phyloP scores from a whole-genome alignment of 768 basidiomycete genomes.

The Saitozyma sp. region DNA sequence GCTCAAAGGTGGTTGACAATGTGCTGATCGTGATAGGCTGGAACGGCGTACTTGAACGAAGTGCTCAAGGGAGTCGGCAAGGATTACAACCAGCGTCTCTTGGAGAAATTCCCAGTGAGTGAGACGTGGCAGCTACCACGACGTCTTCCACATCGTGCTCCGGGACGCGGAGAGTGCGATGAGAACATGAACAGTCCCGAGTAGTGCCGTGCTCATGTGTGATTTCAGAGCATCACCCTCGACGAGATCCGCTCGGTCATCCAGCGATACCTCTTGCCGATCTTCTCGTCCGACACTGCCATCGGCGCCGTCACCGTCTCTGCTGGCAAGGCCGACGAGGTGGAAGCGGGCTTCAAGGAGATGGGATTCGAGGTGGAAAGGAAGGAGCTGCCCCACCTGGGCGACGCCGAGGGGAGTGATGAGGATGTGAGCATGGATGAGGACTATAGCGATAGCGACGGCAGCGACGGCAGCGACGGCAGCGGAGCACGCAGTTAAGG shows the following conservation, averaged over 20 bases:
- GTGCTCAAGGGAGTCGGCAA: slow-evolving; percentile 80
- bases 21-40: slow-evolving; percentile 59
- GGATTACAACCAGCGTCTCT: slow-evolving; percentile 69
- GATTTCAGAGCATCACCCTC: slow-evolving; percentile 65
- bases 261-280: slow-evolving; percentile 72
- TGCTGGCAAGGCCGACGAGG: slow-evolving; percentile 73
- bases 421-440: slow-evolving; percentile 8
- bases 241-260: slow-evolving; percentile 72
- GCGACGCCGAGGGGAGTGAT: slow-evolving; percentile 42
- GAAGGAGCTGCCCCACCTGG: slow-evolving; percentile 64
- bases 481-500: not conserved
- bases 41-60: slow-evolving; percentile 83
- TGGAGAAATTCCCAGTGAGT: slow-evolving; percentile 35
- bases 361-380: slow-evolving; percentile 79
- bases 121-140: not conserved
- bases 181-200: too few species aligned
- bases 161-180: not conserved
- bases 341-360: slow-evolving; percentile 63
- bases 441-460: slow-evolving; percentile 10
- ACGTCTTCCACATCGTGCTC: not conserved
- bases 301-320: slow-evolving; percentile 80
- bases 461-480: not conserved
- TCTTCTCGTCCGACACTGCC: slow-evolving; percentile 76
- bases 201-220: not conserved
- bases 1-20: too few species aligned